phyloP scores from a whole-genome alignment of 805 yeast species.

The Spathaspora sp. region DNA sequence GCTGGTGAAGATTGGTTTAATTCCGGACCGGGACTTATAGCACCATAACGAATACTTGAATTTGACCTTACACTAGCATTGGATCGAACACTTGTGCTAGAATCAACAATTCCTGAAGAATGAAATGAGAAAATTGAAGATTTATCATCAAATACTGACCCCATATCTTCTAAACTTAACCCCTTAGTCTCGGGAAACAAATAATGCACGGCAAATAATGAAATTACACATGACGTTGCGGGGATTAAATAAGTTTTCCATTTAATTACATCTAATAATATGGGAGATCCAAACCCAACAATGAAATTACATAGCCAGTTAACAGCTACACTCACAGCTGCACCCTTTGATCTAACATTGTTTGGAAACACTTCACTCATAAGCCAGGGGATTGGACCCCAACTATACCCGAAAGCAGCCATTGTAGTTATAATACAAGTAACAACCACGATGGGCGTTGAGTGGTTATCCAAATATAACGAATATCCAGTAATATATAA shows the following conservation, averaged over 20 bases:
- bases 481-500: constrained; percentile 62
- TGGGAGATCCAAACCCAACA: constrained; percentile 90
- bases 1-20: constrained; percentile 28
- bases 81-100: constrained; percentile 9
- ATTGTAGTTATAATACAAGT: constrained; percentile 73
- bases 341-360: constrained; percentile 83
- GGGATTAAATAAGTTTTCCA: constrained; percentile 85
- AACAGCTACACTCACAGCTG: constrained; percentile 85
- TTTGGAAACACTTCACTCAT: constrained; percentile 86
- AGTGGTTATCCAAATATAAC: constrained; percentile 25
- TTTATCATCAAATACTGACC: constrained; percentile 72
- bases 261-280: constrained; percentile 66
- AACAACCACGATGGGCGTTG: constrained; percentile 72
- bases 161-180: constrained; percentile 86
- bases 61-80: constrained; percentile 9
- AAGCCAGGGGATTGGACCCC: constrained; percentile 97
- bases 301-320: constrained; percentile 92
- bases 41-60: constrained; percentile 11
- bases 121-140: constrained; percentile 42
- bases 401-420: constrained; percentile 81
- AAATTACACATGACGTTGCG: constrained; percentile 69
- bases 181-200: constrained; percentile 91
- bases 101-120: constrained; percentile 18
- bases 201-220: constrained; percentile 67
- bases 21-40: constrained; percentile 4